Conservation (phyloP, 1,284 basidiomycete species). For the Pholiota adiposa region DNA sequence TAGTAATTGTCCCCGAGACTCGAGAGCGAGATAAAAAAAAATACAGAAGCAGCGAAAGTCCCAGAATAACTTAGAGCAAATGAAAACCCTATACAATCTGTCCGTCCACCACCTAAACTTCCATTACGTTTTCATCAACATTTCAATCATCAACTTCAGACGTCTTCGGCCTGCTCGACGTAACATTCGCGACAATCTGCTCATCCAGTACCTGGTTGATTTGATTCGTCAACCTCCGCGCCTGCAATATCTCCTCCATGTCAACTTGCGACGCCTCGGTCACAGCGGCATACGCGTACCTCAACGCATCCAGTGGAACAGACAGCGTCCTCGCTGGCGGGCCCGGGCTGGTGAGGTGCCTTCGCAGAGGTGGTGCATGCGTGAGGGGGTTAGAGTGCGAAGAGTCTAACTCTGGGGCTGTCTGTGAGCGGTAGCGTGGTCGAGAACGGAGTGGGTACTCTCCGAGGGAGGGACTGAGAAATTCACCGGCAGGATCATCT, state of each 20-base stretch:
- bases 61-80: too few relatives aligned
- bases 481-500: conserved; percentile 10
- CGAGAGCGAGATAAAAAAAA: too few relatives aligned
- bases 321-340: conserved; percentile 6
- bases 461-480: conserved; percentile 22
- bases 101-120: too few relatives aligned
- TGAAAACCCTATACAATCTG: too few relatives aligned
- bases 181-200: conserved; percentile 18
- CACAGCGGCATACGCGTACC: conserved; percentile 24
- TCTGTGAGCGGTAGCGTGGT: conserved; percentile 23
- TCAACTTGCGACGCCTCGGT: conserved; percentile 22
- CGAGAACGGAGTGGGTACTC: conserved; percentile 20
- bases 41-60: too few relatives aligned
- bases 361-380: conserved; percentile 17
- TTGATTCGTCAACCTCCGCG: conserved; percentile 22
- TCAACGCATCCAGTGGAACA: conserved; percentile 21
- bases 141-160: not conserved
- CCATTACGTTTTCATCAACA: too few relatives aligned
- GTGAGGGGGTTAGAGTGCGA: conserved; percentile 1
- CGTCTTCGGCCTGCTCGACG: not conserved
- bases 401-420: conserved; percentile 19
- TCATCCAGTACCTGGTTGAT: conserved; percentile 25
- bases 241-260: conserved; percentile 26
- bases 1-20: too few relatives aligned
- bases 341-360: conserved; percentile 20